Evolutionary conservation across 2,329 filamentous ascomycete genomes (phyloP).

Genomic region (Anisogramma anomala): DNA sequence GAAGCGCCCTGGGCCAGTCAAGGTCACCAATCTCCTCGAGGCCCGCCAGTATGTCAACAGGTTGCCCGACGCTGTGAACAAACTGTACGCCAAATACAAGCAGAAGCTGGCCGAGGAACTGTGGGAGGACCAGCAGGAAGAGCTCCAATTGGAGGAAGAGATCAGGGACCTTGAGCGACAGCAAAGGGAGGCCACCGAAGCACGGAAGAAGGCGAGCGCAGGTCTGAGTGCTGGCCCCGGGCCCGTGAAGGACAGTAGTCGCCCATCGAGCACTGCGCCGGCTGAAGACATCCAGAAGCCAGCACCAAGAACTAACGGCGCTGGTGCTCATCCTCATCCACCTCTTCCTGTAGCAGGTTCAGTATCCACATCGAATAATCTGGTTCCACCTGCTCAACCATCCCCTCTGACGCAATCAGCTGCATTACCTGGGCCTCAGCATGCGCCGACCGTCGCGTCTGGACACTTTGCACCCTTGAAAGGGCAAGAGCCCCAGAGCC

Average conservation of each 20-base stretch:
- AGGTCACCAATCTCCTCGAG: conserved; percentile 53
- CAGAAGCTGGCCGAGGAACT: conserved; percentile 60
- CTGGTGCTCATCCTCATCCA: conserved; percentile 1
- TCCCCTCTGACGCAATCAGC: conserved; percentile 4
- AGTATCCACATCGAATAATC: conserved; percentile 2
- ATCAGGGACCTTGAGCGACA: conserved; percentile 53
- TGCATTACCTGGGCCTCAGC: conserved; percentile 3
- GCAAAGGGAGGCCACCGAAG: conserved; percentile 18
- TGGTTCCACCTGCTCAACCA: conserved; percentile 1
- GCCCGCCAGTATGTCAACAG: conserved; percentile 54
- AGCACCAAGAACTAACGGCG: conserved; percentile 11
- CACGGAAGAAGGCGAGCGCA: conserved; percentile 13
- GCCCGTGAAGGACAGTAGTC: conserved; percentile 1
- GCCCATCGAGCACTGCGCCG: conserved; percentile 6
- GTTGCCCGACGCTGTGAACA: conserved; percentile 58
- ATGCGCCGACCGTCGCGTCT: background rate
- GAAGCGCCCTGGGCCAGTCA: conserved; percentile 50
- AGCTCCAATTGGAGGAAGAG: conserved; percentile 53
- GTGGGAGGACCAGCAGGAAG: conserved; percentile 59
- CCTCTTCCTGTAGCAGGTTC: conserved; percentile 6
- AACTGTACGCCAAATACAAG: conserved; percentile 65
- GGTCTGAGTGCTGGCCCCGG: conserved; percentile 2
- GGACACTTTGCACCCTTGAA: conserved; percentile 1
- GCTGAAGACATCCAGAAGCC: conserved; percentile 2
- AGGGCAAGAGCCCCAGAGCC: conserved; percentile 5